Conservation (phyloP, 2,329 filamentous ascomycete species). For the Cladosporium halotolerans region DNA sequence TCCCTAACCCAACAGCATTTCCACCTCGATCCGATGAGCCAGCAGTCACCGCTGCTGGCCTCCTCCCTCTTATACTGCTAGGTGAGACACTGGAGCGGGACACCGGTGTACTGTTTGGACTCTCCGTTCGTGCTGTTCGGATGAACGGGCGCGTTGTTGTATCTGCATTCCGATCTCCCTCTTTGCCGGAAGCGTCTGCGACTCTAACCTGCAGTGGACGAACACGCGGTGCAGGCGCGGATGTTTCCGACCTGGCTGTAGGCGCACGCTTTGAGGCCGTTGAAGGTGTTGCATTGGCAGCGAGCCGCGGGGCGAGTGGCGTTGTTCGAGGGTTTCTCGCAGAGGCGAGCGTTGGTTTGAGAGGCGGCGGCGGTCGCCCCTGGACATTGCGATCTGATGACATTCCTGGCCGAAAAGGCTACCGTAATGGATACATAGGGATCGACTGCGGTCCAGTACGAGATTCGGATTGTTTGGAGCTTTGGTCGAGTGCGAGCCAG, state of each 20-base stretch:
- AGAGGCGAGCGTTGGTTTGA: constrained; percentile 63
- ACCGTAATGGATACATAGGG: constrained; percentile 11
- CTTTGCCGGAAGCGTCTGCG: constrained; percentile 2
- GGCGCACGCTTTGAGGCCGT: constrained; percentile 25
- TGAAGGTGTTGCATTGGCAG: constrained; percentile 18
- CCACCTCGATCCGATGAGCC: constrained; percentile 15
- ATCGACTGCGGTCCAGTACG: constrained; percentile 11
- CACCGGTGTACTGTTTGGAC: neutral
- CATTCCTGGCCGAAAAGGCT: constrained; percentile 15
- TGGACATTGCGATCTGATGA: constrained; percentile 34
- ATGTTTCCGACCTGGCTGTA: constrained; percentile 21
- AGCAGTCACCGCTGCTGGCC: neutral
- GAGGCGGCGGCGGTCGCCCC: constrained; percentile 48
- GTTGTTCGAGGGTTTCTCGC: constrained; percentile 47
- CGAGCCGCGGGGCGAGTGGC: constrained; percentile 55
- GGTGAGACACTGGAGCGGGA: neutral
- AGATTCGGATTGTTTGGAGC: neutral
- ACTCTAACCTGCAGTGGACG: constrained; percentile 4
- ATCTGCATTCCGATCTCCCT: constrained; percentile 8
- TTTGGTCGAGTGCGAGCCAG: neutral
- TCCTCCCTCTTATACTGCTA: constrained; percentile 1
- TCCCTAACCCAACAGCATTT: constrained; percentile 15
- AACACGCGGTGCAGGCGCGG: neutral
- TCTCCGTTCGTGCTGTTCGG: neutral
- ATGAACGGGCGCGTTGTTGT: neutral